Conservation (phyloP, 2,329 filamentous ascomycete genomes). For the Scedosporium minutisporum region DNA sequence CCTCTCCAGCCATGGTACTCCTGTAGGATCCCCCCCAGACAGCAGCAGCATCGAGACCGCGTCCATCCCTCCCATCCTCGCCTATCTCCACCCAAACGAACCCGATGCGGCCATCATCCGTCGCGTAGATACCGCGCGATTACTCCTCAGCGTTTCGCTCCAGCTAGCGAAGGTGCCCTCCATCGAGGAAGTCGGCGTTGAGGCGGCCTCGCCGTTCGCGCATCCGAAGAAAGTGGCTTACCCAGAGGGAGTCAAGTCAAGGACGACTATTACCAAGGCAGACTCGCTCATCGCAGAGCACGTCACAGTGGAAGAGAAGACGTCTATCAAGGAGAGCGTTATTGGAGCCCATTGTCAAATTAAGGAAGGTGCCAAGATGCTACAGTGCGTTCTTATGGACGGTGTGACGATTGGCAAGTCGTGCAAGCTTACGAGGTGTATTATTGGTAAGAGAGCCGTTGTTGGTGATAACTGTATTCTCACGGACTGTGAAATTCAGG, state of each 20-base stretch:
- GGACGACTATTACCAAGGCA: conserved; percentile 70
- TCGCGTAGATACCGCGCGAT: conserved; percentile 76
- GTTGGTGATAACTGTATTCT: conserved; percentile 76
- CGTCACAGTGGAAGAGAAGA: conserved; percentile 79
- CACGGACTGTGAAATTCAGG: conserved; percentile 86
- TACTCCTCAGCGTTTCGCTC: conserved; percentile 73
- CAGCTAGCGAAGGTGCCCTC: conserved; percentile 77
- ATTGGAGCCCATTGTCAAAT: conserved; percentile 84
- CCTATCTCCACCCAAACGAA: conserved; percentile 64
- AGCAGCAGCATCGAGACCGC: conserved; percentile 4
- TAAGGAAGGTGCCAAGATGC: conserved; percentile 71
- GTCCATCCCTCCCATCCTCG: conserved; percentile 61
- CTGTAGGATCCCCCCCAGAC: conserved; percentile 1
- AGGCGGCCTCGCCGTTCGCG: conserved; percentile 60
- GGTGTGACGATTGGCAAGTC: conserved; percentile 76
- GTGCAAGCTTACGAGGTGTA: conserved; percentile 77
- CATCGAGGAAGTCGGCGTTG: conserved; percentile 50
- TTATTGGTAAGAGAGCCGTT: conserved; percentile 70
- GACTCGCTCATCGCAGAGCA: conserved; percentile 84
- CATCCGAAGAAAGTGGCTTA: conserved; percentile 74
- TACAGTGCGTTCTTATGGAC: conserved; percentile 88
- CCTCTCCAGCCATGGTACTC: conserved; percentile 6
- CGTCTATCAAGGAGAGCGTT: conserved; percentile 84
- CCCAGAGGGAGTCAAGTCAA: conserved; percentile 68
- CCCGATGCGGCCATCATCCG: conserved; percentile 58